Evolutionary conservation across 345 rosid genomes (phyloP), one percentile per base, ranked within the genome.

Genomic region (Raphanus sativus): DNA sequence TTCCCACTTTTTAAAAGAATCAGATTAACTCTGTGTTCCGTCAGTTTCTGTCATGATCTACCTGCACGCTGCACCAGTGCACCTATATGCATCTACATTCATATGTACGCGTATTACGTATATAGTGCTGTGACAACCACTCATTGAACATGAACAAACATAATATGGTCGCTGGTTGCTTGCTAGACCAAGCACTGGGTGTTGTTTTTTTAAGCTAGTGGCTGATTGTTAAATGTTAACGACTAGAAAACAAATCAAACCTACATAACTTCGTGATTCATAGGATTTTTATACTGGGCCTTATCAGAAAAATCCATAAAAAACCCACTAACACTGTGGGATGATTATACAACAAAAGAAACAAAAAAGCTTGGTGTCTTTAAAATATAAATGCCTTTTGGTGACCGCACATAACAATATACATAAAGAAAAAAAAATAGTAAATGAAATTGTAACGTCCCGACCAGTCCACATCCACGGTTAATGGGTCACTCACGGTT

Each of bases 41-140:
- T 65, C 82, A 85, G 88, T 80, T 83, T 88, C 81, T 86, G 70
- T 77, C 81, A 77, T 81, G 58, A 64, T 77, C 79, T 68, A 78
- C 81, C 77, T 65, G 62, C 67, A 21, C 21, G n/a, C n/a, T n/a
- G n/a, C n/a, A n/a, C 21, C 21, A 21, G 21, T 21, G 21, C 21
- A 65, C 55, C 71, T 54, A 26, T 15, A 15, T 33, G 48, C 32
- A 74, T 75, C 32, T 61, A 13, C 4, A 61, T 7, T 48, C 24
- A 50, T 7, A 50, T n/a, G 16, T 32, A 48, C 54, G 33, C 9
- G 71, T 66, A 58, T 58, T 21, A 21, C 21, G 72, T 29, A 5
- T 73, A 5, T 33, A 28, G 36, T 33, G 36, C 36, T 33, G 36
- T 33, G 7, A 33, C 36, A 33, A 33, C 36, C 36, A 33, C 36